These are phyloP conservation scores for Nothophoma quercina DNA, from an alignment of 2,329 filamentous ascomycete species.

Conservation along the genomic window DNA sequence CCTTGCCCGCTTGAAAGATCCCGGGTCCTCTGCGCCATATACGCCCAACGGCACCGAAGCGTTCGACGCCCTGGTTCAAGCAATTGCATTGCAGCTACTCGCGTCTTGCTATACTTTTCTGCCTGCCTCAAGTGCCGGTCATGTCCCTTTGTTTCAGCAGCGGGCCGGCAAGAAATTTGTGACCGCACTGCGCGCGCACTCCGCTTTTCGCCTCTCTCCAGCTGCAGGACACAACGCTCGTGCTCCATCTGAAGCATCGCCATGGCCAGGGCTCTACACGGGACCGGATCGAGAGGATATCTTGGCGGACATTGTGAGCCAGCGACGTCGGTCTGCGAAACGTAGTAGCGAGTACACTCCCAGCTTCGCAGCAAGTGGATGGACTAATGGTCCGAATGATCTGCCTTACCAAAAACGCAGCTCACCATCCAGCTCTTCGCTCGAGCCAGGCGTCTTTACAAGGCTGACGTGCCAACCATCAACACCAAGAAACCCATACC, in stretches of 20 bases:
- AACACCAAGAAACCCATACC: background rate
- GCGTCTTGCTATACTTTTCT: slow-evolving; percentile 35
- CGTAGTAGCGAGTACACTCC: background rate
- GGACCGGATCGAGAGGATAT: slow-evolving; percentile 24
- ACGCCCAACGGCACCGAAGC: background rate
- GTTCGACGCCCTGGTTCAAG: slow-evolving; percentile 24
- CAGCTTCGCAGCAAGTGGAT: background rate
- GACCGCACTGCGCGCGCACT: slow-evolving; percentile 29
- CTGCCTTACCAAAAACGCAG: background rate
- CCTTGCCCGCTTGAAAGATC: background rate
- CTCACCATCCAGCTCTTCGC: background rate
- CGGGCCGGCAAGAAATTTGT: slow-evolving; percentile 6
- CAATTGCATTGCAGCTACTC: slow-evolving; percentile 34
- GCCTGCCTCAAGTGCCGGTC: slow-evolving; percentile 17
- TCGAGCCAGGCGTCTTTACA: background rate
- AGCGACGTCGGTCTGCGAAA: background rate
- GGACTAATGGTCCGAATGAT: background rate
- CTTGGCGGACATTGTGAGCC: background rate
- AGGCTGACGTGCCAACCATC: background rate
- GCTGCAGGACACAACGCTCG: slow-evolving; percentile 38
- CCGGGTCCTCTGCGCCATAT: background rate
- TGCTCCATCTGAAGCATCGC: slow-evolving; percentile 25
- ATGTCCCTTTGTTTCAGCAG: slow-evolving; percentile 19
- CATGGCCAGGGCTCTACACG: slow-evolving; percentile 30
- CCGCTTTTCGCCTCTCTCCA: slow-evolving; percentile 29